These are phyloP conservation scores for Pterocarpus macrocarpus DNA, from an alignment of 306 rosid species.

Conservation along the genomic window DNA sequence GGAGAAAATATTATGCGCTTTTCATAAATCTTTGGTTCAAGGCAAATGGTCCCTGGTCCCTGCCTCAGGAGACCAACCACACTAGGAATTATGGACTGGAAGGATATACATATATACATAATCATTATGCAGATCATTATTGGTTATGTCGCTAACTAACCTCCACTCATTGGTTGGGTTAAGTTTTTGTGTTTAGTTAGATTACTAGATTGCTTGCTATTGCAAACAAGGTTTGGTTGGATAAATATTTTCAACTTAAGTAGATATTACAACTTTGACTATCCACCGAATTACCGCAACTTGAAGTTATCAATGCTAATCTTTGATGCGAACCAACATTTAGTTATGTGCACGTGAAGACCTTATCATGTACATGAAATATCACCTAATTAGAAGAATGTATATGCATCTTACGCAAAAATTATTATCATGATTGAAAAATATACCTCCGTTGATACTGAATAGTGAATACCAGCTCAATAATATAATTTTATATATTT, in stretches of 20 bases:
- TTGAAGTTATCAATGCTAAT: not conserved
- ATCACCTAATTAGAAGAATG: not conserved
- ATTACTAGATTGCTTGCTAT: constrained; percentile 39
- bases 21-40: not conserved
- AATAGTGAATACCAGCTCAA: no score
- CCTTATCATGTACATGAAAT: not conserved
- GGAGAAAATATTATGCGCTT: no score
- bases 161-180: no score
- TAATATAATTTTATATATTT: no score
- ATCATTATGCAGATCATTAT: not conserved
- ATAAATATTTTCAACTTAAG: not conserved
- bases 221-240: constrained; percentile 12
- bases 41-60: constrained; percentile 25
- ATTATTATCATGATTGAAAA: no score
- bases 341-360: not conserved
- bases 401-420: not conserved
- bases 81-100: not conserved
- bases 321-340: not conserved
- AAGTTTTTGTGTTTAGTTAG: not conserved
- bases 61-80: constrained; percentile 10
- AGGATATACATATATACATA: not conserved
- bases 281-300: not conserved
- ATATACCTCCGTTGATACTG: no score
- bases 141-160: not conserved
- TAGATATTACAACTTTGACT: not conserved